Percentiles rank a stretch among this genome's conserved stretches.
Conservation (phyloP, 306 rosid species). For the Leucaena leucocephala region DNA sequence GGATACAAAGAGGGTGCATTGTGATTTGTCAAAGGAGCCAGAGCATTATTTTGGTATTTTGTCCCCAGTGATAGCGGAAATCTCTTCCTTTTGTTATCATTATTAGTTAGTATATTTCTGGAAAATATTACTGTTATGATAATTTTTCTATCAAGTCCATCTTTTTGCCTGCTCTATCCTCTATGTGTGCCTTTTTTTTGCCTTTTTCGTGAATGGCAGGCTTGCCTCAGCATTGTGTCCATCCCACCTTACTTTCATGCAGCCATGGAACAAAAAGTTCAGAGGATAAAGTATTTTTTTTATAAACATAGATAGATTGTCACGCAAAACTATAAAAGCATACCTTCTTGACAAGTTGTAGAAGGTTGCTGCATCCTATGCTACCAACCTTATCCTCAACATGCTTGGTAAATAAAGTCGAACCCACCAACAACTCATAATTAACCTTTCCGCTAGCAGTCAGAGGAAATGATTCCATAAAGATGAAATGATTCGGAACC, state of each 20-base stretch:
- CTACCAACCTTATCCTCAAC: slow-evolving; percentile 46
- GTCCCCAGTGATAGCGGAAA: background rate
- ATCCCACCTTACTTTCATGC: background rate
- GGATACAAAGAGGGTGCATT: background rate
- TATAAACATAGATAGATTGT: slow-evolving; percentile 13
- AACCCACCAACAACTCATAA: slow-evolving; percentile 58
- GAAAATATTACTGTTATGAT: background rate
- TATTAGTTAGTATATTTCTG: background rate
- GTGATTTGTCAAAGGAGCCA: background rate
- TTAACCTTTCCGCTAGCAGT: slow-evolving; percentile 81
- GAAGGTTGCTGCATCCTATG: slow-evolving; percentile 46
- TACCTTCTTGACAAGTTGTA: slow-evolving; percentile 72
- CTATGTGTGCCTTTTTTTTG: background rate
- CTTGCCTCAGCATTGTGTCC: background rate
- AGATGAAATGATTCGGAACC: slow-evolving; percentile 62
- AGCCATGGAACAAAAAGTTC: slow-evolving; percentile 9
- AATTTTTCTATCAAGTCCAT: background rate
- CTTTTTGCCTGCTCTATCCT: background rate
- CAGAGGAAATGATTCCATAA: slow-evolving; percentile 65
- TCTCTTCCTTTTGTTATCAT: background rate
- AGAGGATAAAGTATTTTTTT: slow-evolving; percentile 26
- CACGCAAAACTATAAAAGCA: slow-evolving; percentile 28
- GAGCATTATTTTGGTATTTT: background rate
- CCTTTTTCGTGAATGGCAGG: background rate
- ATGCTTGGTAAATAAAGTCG: slow-evolving; percentile 42